Base-by-base conservation (phyloP, 805 yeast genomes). In the Starmerella lactis-condensi region DNA sequence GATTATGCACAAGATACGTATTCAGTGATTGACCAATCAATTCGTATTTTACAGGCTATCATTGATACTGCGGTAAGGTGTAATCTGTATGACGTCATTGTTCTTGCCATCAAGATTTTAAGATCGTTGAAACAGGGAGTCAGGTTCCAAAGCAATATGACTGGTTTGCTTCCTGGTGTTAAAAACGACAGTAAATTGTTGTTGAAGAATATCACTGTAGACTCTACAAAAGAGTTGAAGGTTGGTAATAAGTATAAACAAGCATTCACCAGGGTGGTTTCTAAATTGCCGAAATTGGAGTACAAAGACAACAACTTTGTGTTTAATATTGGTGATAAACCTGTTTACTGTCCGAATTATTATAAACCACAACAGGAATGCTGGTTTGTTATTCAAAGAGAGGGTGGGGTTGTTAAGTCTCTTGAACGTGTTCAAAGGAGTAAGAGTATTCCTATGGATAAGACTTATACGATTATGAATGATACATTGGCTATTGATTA, bases 1-100 rank as follows among this genome's bases (percentile, higher is more conserved):
- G 99, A 89, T 60, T 89, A 89, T 50, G 62, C 75, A 7, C 96
- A 85, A 49, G 98, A 89, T 53, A 82, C 93, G 0, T 69, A 82
- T 10, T 73, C 95, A 0, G 93, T 89, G 7, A 58, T 89, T 35
- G 99, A 91, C 48, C 98, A 89, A 56, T 71, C 92, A 6, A 60
- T 89, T 47, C 92, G 98, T 66, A 75, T 89, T 39, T 56, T 83
- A 32, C 98, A 89, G 50, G 95, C 96, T 0, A 75, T 67, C 42
- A 73, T 85, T 36, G 99, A 89, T 54, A 79, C 78, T 14, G 72
- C 89, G 1, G 69, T 93, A 2, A 95, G 85, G 43, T 47, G 72
- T 42, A 93, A 94, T 0, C 74, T 69, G 43, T 57, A 72, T 28
- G 48, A 62, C 4, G 67, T 79, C 0, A 79, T 72, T 0, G 38